Evolutionary conservation across 1,139 yeast genomes (phyloP).

Genomic region (Nematodospora anomalae): DNA sequence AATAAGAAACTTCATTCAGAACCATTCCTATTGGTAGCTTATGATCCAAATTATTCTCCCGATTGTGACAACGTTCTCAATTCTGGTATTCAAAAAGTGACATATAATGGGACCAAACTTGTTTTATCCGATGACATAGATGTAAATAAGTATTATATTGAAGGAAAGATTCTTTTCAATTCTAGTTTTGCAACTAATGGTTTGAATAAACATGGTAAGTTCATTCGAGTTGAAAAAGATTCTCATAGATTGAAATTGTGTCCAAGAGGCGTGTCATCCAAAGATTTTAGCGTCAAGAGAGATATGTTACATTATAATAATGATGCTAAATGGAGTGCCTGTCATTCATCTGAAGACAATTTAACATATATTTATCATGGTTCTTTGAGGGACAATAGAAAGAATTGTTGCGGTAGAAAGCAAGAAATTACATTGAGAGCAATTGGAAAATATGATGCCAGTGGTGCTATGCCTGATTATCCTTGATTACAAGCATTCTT

Average conservation of each 20-base stretch:
- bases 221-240: conserved; percentile 9
- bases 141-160: conserved; percentile 3
- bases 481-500: conserved; percentile 2
- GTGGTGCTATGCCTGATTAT: conserved; percentile 12
- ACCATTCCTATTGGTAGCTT: conserved; percentile 10
- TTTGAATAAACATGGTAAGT: conserved; percentile 1
- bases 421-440: conserved; percentile 7
- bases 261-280: conserved; percentile 11
- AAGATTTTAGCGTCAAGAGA: conserved; percentile 6
- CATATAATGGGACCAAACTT: conserved; percentile 4
- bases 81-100: conserved; percentile 6
- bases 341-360: conserved; percentile 6
- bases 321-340: conserved; percentile 9
- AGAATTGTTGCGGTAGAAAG: conserved; percentile 7
- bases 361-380: conserved; percentile 10
- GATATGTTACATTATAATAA: conserved; percentile 5
- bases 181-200: conserved; percentile 6
- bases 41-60: conserved; percentile 5
- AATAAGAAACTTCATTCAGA: conserved; percentile 6
- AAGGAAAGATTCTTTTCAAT: conserved; percentile 9
- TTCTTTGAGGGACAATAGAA: conserved; percentile 4
- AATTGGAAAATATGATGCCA: conserved; percentile 10
- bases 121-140: conserved; percentile 4
- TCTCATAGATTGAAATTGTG: conserved; percentile 11
- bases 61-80: conserved; percentile 2